phyloP scores from a whole-genome alignment of 768 basidiomycete species.

The Rossbeevera mucosa region DNA sequence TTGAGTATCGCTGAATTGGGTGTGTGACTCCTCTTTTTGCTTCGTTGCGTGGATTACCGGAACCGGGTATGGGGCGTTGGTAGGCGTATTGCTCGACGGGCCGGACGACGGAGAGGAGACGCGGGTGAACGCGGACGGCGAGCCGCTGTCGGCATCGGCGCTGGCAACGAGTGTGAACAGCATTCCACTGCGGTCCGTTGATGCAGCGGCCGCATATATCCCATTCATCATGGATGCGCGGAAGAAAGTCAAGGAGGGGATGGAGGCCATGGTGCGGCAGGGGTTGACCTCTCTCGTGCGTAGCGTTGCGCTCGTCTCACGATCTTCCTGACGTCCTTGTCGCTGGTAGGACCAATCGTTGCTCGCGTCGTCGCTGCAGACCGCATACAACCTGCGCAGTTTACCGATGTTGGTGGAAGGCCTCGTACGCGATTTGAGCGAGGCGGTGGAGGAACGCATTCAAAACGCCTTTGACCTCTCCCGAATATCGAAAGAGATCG shows the following conservation, averaged over 20 bases:
- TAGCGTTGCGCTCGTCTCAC: slow-evolving; percentile 6
- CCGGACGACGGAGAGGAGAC: slow-evolving; percentile 16
- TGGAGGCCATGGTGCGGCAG: slow-evolving; percentile 85
- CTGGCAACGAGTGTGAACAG: slow-evolving; percentile 19
- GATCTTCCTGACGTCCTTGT: neutral
- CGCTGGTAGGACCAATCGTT: slow-evolving; percentile 74
- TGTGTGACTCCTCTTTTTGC: slow-evolving; percentile 34
- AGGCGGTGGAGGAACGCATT: slow-evolving; percentile 79
- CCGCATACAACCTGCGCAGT: slow-evolving; percentile 86
- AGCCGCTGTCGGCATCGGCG: neutral
- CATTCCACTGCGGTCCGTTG: slow-evolving; percentile 68
- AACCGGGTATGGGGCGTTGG: neutral
- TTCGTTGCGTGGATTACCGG: neutral
- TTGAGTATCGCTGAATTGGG: slow-evolving; percentile 88
- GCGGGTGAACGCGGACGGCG: slow-evolving; percentile 3
- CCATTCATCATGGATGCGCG: slow-evolving; percentile 70
- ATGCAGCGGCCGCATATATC: slow-evolving; percentile 64
- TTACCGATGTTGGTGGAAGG: slow-evolving; percentile 79
- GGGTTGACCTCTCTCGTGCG: slow-evolving; percentile 76
- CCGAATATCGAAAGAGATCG: slow-evolving; percentile 79
- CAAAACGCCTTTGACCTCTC: slow-evolving; percentile 80
- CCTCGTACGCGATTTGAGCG: slow-evolving; percentile 73
- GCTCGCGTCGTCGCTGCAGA: slow-evolving; percentile 91
- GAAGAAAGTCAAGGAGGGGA: slow-evolving; percentile 68
- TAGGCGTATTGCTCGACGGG: slow-evolving; percentile 52